Evolutionary conservation across 306 rosid genomes (phyloP), one percentile per base, ranked within the genome.

Genomic region (Citrullus colocynthis): DNA sequence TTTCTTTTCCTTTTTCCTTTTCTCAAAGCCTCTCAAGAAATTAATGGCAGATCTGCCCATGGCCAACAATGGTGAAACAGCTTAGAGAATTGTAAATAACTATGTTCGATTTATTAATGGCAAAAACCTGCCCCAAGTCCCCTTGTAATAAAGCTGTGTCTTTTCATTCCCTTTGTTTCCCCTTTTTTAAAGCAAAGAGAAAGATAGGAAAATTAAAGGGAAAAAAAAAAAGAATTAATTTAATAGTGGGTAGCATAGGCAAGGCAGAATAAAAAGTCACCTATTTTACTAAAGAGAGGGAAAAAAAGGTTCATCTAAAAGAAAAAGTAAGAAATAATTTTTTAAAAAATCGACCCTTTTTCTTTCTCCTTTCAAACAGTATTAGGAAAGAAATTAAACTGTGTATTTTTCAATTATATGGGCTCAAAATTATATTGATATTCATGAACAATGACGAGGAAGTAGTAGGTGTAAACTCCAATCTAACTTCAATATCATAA

Each of bases 121-220:
- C 76, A 21, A 24, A 24, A 4, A 48, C 58, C 76, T 21, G n/a
- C 57, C 57, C 58, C 57, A 44, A 70, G 20, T 24, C 11, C 76
- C 57, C 12, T 44, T n/a, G 17, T 42, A 41, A 39, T 39, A 45
- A 71, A 71, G 12, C 58, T 21, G 1, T 71, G 39, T 71, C 76
- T 45, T 71, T 71, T 71, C 76, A 71, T 71, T 71, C 76, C 76
- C 76, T 71, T 48, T 48, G 42, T 71, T 48, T 70, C 57, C 75
- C 32, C 39, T 48, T 71, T 69, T 69, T 69, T 42, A 42, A 44
- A 69, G 74, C 18, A 69, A 69, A 69, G 54, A 51, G 24, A 32
- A 6, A 64, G 13, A 34, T 21, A 28, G 9, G 17, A 16, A 13
- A 7, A 52, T 52, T 15, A 2, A 34, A 39, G 45, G 13, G 1